Base-by-base conservation (phyloP, 441 rosid species). In the Populus trichocarpa region DNA sequence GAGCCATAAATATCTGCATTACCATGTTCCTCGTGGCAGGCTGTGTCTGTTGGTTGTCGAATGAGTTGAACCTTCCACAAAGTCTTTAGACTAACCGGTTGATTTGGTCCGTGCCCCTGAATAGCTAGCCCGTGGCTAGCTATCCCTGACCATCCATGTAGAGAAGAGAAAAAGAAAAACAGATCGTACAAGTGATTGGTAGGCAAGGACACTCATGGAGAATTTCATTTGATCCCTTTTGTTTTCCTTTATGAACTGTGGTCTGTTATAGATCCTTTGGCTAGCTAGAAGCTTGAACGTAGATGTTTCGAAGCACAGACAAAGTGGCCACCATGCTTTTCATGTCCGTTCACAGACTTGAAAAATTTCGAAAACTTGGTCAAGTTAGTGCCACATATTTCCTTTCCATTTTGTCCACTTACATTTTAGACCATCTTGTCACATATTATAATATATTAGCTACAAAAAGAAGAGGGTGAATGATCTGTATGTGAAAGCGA, bases 281-380 rank as follows among this genome's bases (percentile, higher is more conserved):
- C 26, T 64, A 13, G 22, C 26, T 50, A 20, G 32, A 33, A 20
- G 66, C 68, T 53, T 57, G 13, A 70, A 33, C 75, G 57, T 46
- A 0, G n/a, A n/a, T 46, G 57, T 81, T 81, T 76, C 26, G 2
- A 40, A 75, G 73, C 68, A 77, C 77, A 57, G 73, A 73, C 79
- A 83, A 83, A 85, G 81, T 78, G 80, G 72, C 8, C 77, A 25
- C 32, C 16, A 36, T 70, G 79, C 81, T 71, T 78, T 77, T 79
- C 71, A 65, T 83, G 81, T 73, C 77, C 28, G 82, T 73, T 77
- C 35, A 50, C 83, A 46, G 57, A 77, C 78, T 72, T 67, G 68
- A 84, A 78, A 57, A 50, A 66, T 75, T 71, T 63, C 12, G 14
- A 25, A 57, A 75, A 69, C 30, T 67, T 68, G 59, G 78, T 78